Evolutionary conservation across 805 yeast species (phyloP), one percentile per base, ranked within the genome.

Genomic region (Yarrowia sp.): DNA sequence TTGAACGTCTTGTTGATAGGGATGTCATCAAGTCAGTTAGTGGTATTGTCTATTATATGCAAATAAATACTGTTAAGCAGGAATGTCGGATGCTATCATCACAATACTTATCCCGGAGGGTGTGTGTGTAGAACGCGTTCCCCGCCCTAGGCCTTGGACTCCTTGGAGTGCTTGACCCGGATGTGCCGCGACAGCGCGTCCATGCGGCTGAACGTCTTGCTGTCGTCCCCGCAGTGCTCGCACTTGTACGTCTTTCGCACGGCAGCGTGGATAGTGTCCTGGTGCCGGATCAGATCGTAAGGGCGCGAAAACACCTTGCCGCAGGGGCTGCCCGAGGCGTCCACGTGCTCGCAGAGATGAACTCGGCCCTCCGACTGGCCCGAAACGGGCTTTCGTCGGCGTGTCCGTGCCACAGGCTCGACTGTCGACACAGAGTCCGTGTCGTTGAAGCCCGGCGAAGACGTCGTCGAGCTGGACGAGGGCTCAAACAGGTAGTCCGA

Each of bases 131-230:
- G 25, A 18, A 47, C 21, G 22, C n/a, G 22, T 47, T n/a, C n/a
- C n/a, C n/a, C n/a, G n/a, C n/a, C n/a, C n/a, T n/a, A 47, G 2
- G 12, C 56, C 56, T 47, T 47, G 39, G 56, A 33, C 24, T 51
- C 58, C 58, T 47, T 47, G 19, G 66, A 53, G 76, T 92, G 98
- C 77, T 94, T 91, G 47, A 91, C 93, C 69, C 96, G 85, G 65
- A 92, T 85, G 73, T 93, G 99, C 72, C 97, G 84, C 16, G 96
- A 89, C 65, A 93, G 80, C 0, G 99, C 97, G 75, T 93, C 99
- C 71, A 91, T 87, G 65, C 99, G 83, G 62, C 96, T 88, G 70
- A 94, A 93, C 0, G 96, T 90, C 77, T 93, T 86, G 64, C 84
- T 79, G 66, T 81, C 85, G 67, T 83, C 86, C 62, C 88, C 94